Percentiles rank a stretch among this genome's conserved stretches.
These are phyloP conservation scores for Tulasnella sp. DNA, from an alignment of 768 basidiomycete species.

Conservation along the genomic window DNA sequence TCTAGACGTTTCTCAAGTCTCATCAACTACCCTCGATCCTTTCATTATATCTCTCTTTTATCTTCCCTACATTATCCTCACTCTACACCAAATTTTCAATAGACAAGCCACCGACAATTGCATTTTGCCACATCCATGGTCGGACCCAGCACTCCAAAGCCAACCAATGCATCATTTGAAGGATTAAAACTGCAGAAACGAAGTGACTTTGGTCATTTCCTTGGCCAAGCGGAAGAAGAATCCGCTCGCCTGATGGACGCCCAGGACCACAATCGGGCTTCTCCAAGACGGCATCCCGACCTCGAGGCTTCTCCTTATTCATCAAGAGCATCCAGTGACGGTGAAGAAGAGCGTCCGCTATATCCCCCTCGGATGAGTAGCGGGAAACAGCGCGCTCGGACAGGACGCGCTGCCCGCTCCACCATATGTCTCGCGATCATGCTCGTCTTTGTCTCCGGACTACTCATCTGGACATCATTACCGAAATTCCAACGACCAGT, in stretches of 20 bases:
- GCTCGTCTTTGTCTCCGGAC: neutral
- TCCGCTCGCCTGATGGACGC: neutral
- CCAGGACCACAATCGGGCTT: neutral
- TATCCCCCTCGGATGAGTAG: neutral
- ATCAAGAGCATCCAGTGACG: neutral
- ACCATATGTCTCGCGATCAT: neutral
- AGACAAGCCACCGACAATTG: neutral
- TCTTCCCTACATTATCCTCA: neutral
- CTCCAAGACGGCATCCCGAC: neutral
- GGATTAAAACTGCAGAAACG: neutral
- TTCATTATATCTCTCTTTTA: neutral
- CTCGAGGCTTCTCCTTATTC: neutral
- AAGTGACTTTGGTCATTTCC: neutral
- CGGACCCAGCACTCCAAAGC: neutral
- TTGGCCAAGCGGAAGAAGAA: neutral
- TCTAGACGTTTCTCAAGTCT: neutral
- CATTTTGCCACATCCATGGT: neutral
- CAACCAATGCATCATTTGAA: neutral
- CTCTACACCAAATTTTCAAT: neutral
- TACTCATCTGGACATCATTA: neutral
- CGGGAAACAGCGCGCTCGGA: neutral
- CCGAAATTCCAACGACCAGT: neutral
- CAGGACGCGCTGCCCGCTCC: neutral
- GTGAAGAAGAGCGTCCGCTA: neutral
- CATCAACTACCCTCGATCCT: neutral